Evolutionary conservation across 2,329 filamentous ascomycete genomes (phyloP).

Genomic region (Cercospora sesami): DNA sequence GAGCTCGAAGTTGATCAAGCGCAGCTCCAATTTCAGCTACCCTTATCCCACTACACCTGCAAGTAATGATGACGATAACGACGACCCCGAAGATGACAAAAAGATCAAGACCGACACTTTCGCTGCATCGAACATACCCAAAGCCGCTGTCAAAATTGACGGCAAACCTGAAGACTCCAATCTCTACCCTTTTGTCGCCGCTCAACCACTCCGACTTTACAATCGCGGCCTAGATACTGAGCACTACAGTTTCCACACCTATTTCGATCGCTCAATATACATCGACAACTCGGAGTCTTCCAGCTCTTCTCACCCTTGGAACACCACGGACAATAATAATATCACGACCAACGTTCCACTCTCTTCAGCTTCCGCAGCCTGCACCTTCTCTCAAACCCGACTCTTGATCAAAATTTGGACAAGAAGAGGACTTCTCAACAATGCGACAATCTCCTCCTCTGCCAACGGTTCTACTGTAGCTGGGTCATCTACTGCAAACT

Average conservation of each 20-base stretch:
- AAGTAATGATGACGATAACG: not conserved
- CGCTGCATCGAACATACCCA: slow-evolving; percentile 58
- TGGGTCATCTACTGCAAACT: slow-evolving; percentile 43
- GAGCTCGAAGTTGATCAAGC: slow-evolving; percentile 25
- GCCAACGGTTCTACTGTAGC: slow-evolving; percentile 26
- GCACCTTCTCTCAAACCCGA: slow-evolving; percentile 61
- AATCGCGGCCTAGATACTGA: slow-evolving; percentile 78
- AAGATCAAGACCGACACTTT: slow-evolving; percentile 46
- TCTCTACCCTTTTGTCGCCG: slow-evolving; percentile 66
- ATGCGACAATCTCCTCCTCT: slow-evolving; percentile 1
- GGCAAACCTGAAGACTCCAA: slow-evolving; percentile 71
- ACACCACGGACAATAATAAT: slow-evolving; percentile 33
- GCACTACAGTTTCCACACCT: slow-evolving; percentile 88
- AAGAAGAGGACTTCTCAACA: slow-evolving; percentile 33
- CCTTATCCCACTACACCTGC: slow-evolving; percentile 28
- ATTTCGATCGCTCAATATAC: slow-evolving; percentile 86
- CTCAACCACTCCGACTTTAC: slow-evolving; percentile 79
- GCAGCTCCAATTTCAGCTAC: slow-evolving; percentile 26
- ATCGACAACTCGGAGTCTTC: slow-evolving; percentile 44
- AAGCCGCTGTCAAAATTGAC: slow-evolving; percentile 63
- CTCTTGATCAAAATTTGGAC: slow-evolving; percentile 66
- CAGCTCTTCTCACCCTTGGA: slow-evolving; percentile 40
- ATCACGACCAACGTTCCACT: slow-evolving; percentile 24
- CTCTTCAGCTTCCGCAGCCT: slow-evolving; percentile 31
- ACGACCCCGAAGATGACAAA: not conserved